Base-by-base conservation (phyloP, 192 early-diverging fungal genomes). In the Pilaira anomala region DNA sequence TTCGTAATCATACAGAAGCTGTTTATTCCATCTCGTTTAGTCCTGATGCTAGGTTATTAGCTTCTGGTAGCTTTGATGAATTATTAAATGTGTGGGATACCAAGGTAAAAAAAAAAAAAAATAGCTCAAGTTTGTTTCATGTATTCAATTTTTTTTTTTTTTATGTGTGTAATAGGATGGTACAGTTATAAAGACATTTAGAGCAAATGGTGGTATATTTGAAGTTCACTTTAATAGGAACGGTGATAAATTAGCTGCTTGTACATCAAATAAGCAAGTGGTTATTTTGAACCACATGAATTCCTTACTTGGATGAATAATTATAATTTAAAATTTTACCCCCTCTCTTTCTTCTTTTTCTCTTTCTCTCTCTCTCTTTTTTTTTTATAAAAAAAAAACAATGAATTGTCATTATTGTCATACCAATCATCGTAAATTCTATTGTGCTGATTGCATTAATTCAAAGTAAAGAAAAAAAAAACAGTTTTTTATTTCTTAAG, bases 1-100 rank as follows among this genome's bases (percentile, higher is more conserved):
- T 95, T 16, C 74, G 78, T n/a, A 79, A 80, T 7, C 91, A 93
- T 70, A 71, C 80, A 1, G 83, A 83, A 66, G 80, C 88, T 25
- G 87, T 93, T 4, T 83, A 88, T 49, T 84, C 82, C 12, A 73
- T 92, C 6, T 77, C 88, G 9, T 96, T 93, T 69, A 93, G 84
- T 60, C 82, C 90, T 5, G 82, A 89, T 70, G 91, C 88, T 4
- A 72, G 76, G 2, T 82, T 84, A 55, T 72, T 96, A 51, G 93
- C 91, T 3, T 83, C 78, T 14, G 92, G 90, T 22, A 84, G 85
- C 26, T 86, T 90, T 64, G 92, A 96, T 78, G 80, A 88, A 11
- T 78, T 80, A 16, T 78, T 94, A 28, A 87, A 87, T 72, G 77
- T 96, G 9, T 94, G 91, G 91, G 69, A 77, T 62, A 72, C 78